Evolutionary conservation across 1,284 basidiomycete genomes (phyloP).

Genomic region (Cryptococcus maquisensis): DNA sequence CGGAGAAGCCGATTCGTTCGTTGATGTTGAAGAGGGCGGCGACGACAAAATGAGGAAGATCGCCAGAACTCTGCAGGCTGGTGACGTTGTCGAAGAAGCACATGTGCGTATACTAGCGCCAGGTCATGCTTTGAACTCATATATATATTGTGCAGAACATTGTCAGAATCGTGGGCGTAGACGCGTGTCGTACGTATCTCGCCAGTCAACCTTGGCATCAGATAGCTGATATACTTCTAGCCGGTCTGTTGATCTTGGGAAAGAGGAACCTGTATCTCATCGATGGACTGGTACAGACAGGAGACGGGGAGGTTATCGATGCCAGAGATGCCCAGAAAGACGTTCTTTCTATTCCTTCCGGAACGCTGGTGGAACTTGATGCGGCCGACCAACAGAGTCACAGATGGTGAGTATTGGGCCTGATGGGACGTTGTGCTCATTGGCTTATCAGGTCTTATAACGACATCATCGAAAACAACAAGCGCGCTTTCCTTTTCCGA

Average conservation of each 20-base stretch:
- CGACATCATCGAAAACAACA: slow-evolving; percentile 71
- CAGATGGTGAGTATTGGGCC: slow-evolving; percentile 59
- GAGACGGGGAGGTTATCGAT: slow-evolving; percentile 83
- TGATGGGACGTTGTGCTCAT: slow-evolving; percentile 4
- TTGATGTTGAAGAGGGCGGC: slow-evolving; percentile 50
- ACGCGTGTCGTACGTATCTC: slow-evolving; percentile 64
- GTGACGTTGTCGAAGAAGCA: slow-evolving; percentile 84
- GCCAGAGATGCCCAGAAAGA: slow-evolving; percentile 78
- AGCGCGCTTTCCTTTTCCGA: slow-evolving; percentile 80
- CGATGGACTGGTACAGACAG: slow-evolving; percentile 84
- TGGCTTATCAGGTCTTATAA: slow-evolving; percentile 61
- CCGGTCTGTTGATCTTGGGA: slow-evolving; percentile 82
- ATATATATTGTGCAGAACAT: slow-evolving; percentile 60
- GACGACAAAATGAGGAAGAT: slow-evolving; percentile 61
- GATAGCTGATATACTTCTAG: slow-evolving; percentile 45
- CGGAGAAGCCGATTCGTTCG: slow-evolving; percentile 27
- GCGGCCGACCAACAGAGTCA: slow-evolving; percentile 66
- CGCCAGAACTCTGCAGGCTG: slow-evolving; percentile 63
- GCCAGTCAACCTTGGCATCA: not conserved
- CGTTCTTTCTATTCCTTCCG: slow-evolving; percentile 72
- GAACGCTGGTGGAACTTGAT: slow-evolving; percentile 73
- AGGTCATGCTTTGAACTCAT: slow-evolving; percentile 5
- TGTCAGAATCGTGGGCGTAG: slow-evolving; percentile 77
- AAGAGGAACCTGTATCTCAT: slow-evolving; percentile 81
- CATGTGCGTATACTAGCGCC: slow-evolving; percentile 16